Percentiles rank a stretch among this genome's conserved stretches.
phyloP scores from a whole-genome alignment of 768 basidiomycete species.

The Auricularia cornea region DNA sequence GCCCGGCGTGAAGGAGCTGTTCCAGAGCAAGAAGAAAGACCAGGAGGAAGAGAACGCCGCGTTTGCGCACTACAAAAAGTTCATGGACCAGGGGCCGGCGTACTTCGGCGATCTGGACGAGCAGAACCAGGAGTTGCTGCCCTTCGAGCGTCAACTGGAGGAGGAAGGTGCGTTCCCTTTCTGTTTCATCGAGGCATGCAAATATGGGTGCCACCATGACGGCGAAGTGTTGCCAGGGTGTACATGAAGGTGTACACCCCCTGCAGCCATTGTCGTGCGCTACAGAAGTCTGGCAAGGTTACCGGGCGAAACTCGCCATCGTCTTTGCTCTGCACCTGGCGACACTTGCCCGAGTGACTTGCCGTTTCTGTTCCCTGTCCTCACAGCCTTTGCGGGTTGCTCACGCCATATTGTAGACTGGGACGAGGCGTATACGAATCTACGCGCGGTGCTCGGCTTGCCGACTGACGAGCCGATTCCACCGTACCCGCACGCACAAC shows the following conservation, averaged over 20 bases:
- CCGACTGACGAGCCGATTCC: slow-evolving; percentile 45
- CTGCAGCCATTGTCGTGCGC: no score
- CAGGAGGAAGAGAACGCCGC: slow-evolving; percentile 83
- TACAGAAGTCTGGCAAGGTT: no score
- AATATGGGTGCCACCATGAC: no score
- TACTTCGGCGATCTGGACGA: slow-evolving; percentile 95
- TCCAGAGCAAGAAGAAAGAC: slow-evolving; percentile 75
- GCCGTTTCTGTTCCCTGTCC: background rate
- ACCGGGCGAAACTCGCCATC: no score
- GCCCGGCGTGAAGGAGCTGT: slow-evolving; percentile 93
- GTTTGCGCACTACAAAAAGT: slow-evolving; percentile 74
- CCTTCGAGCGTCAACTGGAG: slow-evolving; percentile 65
- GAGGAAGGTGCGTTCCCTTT: slow-evolving; percentile 59
- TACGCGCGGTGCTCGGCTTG: slow-evolving; percentile 47
- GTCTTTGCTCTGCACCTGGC: no score
- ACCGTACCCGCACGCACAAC: slow-evolving; percentile 20
- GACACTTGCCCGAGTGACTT: no score
- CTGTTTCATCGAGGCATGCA: no score
- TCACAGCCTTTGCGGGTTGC: background rate
- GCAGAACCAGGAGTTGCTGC: slow-evolving; percentile 50
- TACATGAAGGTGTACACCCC: no score
- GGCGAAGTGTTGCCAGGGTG: no score
- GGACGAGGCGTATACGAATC: slow-evolving; percentile 48
- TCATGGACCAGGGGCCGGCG: slow-evolving; percentile 73
- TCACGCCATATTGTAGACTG: slow-evolving; percentile 39